A percentile compares a stretch with the other conserved stretches of the same genome.
Evolutionary conservation across 2,329 filamentous ascomycete species (phyloP).

Genomic region (Pseudopithomyces chartarum): DNA sequence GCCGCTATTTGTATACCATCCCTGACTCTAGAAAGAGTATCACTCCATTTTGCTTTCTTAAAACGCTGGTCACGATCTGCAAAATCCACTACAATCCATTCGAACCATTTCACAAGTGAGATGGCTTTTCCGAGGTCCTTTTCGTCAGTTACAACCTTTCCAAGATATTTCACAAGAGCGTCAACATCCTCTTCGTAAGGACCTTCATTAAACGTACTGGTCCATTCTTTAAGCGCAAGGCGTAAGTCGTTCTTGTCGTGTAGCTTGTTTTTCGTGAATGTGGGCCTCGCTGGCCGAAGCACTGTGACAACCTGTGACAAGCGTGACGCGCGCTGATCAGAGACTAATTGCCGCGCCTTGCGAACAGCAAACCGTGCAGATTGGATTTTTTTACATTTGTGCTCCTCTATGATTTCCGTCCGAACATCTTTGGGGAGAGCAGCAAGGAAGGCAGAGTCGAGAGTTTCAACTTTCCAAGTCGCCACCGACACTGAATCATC

Average conservation of each 20-base stretch:
- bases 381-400: conserved; percentile 50
- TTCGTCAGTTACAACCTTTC: conserved; percentile 74
- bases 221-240: conserved; percentile 77
- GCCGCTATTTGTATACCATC: conserved; percentile 49
- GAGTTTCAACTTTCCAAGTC: conserved; percentile 28
- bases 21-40: conserved; percentile 48
- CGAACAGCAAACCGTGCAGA: conserved; percentile 33
- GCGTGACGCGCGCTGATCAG: conserved; percentile 42
- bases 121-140: conserved; percentile 76
- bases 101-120: conserved; percentile 69
- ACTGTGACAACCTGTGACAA: conserved; percentile 45
- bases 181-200: conserved; percentile 80
- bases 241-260: conserved; percentile 67
- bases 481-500: conserved; percentile 28
- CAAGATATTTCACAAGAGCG: conserved; percentile 75
- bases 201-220: conserved; percentile 69
- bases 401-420: conserved; percentile 75
- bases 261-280: conserved; percentile 66
- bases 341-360: conserved; percentile 19
- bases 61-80: conserved; percentile 20
- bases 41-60: conserved; percentile 37
- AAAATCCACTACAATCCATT: conserved; percentile 45
- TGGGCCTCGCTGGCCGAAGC: conserved; percentile 58
- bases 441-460: conserved; percentile 70
- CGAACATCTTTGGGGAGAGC: conserved; percentile 75